Base-by-base conservation (phyloP, 1,139 yeast genomes). In the Martiniozyma asiatica region DNA sequence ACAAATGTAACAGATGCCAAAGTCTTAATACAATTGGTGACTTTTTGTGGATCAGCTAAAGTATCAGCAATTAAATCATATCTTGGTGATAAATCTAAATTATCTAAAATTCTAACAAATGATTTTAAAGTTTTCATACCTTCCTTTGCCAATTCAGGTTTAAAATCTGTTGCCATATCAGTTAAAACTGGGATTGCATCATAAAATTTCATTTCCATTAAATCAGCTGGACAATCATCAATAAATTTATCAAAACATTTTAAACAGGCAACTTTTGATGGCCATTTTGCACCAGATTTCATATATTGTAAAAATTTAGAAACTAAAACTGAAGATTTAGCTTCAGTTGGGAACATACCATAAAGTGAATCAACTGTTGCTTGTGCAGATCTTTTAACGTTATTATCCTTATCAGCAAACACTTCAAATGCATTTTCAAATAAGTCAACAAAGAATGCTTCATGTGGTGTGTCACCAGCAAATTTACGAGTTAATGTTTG, bases 1-100 rank as follows among this genome's bases (percentile, higher is more conserved):
- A 89, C 98, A 55, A 89, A 89, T 0, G 98, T 89, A 33, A 89
- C 97, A 28, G 93, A 81, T 2, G 95, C 79, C 40, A 89, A 68
- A 31, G 87, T 73, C 57, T 80, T 82, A 56, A 89, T 82, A 57
- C 95, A 85, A 37, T 74, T 79, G 35, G 95, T 80, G 30, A 87
- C 94, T 51, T 79, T 80, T 42, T 66, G 67, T 27, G 97, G 97
- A 51, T 89, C 81, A 30, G 93, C 84, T 54, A 89, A 68, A 30
- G 97, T 89, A 39, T 77, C 80, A 30, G 82, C 80, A 51, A 89
- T 84, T 38, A 84, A 61, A 41, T 84, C 89, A 51, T 73, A 78
- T 53, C 94, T 80, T 45, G 89, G 85, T 35, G 76, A 73, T 48
- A 89, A 70, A 61, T 89, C 98, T 58, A 85, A 75, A 58, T 89